Conservation (phyloP, 2,329 filamentous ascomycete genomes). For the Cladophialophora chaetospira region DNA sequence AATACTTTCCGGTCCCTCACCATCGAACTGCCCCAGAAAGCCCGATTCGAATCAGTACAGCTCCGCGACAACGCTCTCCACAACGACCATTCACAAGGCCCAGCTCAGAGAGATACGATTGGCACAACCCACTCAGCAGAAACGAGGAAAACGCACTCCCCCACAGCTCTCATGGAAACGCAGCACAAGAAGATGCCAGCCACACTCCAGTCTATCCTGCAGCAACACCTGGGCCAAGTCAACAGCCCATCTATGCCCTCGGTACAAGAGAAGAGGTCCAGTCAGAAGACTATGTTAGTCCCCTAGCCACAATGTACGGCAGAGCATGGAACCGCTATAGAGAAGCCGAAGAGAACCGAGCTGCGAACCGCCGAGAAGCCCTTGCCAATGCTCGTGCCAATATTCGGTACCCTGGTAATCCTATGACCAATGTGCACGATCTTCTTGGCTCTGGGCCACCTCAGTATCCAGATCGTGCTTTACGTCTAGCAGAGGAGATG, state of each 20-base stretch:
- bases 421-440: background rate
- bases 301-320: conserved; percentile 28
- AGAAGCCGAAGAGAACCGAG: conserved; percentile 23
- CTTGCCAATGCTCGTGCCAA: no score
- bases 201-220: background rate
- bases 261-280: conserved; percentile 33
- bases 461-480: background rate
- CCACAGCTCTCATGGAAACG: background rate
- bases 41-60: background rate
- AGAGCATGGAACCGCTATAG: conserved; percentile 31
- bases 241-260: conserved; percentile 25
- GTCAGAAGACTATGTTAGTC: conserved; percentile 31
- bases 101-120: background rate
- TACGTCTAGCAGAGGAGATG: background rate
- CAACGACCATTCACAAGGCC: background rate
- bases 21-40: background rate
- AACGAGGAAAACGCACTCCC: background rate
- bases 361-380: background rate
- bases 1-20: no score
- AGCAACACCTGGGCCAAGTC: background rate
- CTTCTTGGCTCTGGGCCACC: conserved; percentile 9
- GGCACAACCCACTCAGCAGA: background rate
- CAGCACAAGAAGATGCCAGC: no score
- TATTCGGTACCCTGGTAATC: no score
- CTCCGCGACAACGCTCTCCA: background rate